A percentile compares a stretch with the other conserved stretches of the same genome.
phyloP scores from a whole-genome alignment of 2,329 filamentous ascomycete species.

The Fusarium buxicola region DNA sequence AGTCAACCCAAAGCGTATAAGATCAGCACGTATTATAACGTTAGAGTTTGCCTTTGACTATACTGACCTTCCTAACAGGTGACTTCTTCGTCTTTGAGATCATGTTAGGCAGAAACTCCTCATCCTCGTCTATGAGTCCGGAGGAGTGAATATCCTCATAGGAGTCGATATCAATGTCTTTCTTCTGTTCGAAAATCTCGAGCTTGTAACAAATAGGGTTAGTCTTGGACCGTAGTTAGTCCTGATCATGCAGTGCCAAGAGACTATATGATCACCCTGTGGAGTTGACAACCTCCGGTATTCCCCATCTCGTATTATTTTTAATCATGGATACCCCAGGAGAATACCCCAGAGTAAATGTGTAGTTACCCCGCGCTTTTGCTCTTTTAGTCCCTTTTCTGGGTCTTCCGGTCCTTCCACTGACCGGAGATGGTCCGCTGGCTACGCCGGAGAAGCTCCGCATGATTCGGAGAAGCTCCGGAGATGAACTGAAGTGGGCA shows the following conservation, averaged over 20 bases:
- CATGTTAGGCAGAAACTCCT: not conserved
- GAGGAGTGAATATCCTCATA: not conserved
- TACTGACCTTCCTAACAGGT: not conserved
- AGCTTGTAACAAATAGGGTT: too few species aligned
- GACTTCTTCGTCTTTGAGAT: not conserved
- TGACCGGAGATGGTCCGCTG: too few species aligned
- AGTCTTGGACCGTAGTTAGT: too few species aligned
- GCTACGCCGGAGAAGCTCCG: too few species aligned
- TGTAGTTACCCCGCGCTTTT: not conserved
- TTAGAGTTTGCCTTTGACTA: too few species aligned
- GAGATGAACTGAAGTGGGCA: too few species aligned
- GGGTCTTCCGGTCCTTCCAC: too few species aligned
- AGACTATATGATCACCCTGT: not conserved
- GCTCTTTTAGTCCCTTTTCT: not conserved
- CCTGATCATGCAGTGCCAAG: too few species aligned
- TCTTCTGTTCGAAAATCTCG: too few species aligned
- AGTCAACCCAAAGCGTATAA: not conserved
- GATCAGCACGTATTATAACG: too few species aligned
- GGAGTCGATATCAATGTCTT: not conserved
- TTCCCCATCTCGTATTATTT: not conserved
- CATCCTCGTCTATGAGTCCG: not conserved
- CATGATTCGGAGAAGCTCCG: too few species aligned
- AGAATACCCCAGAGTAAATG: not conserved
- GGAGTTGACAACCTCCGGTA: not conserved
- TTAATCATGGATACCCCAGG: not conserved